These are phyloP conservation scores for Isabelozyma rhagii DNA, from an alignment of 805 yeast genomes.

Conservation along the genomic window DNA sequence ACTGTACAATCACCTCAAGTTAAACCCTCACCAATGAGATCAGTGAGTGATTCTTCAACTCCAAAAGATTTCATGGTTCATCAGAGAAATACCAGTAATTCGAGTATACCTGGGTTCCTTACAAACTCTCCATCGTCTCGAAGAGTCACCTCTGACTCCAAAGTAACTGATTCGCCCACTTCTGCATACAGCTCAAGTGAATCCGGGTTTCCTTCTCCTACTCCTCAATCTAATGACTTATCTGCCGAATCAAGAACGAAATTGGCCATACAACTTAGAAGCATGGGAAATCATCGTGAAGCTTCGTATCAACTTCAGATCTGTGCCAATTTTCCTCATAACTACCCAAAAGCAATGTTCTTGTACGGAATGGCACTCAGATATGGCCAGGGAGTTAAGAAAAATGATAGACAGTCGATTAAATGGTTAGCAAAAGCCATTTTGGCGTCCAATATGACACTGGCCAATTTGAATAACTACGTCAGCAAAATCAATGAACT, in stretches of 20 bases:
- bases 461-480: constrained; percentile 9
- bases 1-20: no score
- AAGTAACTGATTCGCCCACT: neutral
- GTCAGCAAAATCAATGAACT: constrained; percentile 22
- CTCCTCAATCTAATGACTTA: constrained; percentile 10
- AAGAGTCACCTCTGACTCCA: constrained; percentile 9
- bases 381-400: constrained; percentile 65
- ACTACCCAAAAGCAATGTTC: constrained; percentile 58
- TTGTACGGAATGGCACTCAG: constrained; percentile 66
- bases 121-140: constrained; percentile 2
- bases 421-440: constrained; percentile 57
- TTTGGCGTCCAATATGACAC: constrained; percentile 7
- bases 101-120: neutral
- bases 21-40: constrained; percentile 1
- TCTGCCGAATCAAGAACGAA: constrained; percentile 34
- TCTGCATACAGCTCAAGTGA: neutral
- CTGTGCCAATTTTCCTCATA: constrained; percentile 60
- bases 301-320: constrained; percentile 65
- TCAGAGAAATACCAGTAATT: neutral
- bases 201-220: constrained; percentile 3
- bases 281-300: constrained; percentile 60
- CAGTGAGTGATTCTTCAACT: constrained; percentile 2
- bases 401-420: constrained; percentile 52
- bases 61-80: neutral
- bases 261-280: constrained; percentile 48